Percentiles rank a stretch among this genome's conserved stretches.
phyloP scores from a whole-genome alignment of 345 rosid genomes.

The Litchi chinensis region DNA sequence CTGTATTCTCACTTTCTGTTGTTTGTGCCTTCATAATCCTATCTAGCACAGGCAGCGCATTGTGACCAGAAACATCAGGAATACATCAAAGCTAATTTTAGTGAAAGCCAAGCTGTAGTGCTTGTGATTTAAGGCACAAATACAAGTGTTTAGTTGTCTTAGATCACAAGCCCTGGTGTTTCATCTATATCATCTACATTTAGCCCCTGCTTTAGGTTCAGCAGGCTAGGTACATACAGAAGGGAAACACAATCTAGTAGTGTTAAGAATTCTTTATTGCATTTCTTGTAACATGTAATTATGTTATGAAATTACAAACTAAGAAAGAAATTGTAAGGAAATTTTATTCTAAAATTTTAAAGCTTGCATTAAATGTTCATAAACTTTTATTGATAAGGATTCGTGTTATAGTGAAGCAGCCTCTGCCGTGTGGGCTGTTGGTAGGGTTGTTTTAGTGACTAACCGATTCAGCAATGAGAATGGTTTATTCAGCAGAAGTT shows the following conservation, averaged over 20 bases:
- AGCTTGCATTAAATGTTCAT: too few species aligned
- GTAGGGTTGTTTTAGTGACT: too few species aligned
- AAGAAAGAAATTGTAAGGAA: background rate
- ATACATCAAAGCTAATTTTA: background rate
- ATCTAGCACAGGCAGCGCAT: slow-evolving; percentile 61
- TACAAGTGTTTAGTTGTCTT: slow-evolving; percentile 11
- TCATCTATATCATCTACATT: background rate
- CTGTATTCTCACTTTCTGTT: slow-evolving; percentile 90
- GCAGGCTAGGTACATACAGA: slow-evolving; percentile 3
- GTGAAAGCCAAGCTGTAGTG: background rate
- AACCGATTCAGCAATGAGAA: too few species aligned
- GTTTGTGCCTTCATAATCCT: slow-evolving; percentile 91
- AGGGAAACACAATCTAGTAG: background rate
- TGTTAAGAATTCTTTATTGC: slow-evolving; percentile 12
- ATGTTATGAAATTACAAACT: too few species aligned
- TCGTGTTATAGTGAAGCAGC: too few species aligned
- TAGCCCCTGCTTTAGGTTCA: background rate
- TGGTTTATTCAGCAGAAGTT: too few species aligned
- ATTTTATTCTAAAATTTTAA: too few species aligned
- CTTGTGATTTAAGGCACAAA: background rate
- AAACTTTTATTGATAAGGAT: too few species aligned
- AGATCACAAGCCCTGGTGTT: background rate
- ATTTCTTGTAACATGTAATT: too few species aligned
- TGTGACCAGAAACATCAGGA: background rate
- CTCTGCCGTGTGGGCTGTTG: too few species aligned